These are phyloP conservation scores for Hypoxylon lienhwacheense DNA, from an alignment of 495 filamentous ascomycete species.

Conservation along the genomic window DNA sequence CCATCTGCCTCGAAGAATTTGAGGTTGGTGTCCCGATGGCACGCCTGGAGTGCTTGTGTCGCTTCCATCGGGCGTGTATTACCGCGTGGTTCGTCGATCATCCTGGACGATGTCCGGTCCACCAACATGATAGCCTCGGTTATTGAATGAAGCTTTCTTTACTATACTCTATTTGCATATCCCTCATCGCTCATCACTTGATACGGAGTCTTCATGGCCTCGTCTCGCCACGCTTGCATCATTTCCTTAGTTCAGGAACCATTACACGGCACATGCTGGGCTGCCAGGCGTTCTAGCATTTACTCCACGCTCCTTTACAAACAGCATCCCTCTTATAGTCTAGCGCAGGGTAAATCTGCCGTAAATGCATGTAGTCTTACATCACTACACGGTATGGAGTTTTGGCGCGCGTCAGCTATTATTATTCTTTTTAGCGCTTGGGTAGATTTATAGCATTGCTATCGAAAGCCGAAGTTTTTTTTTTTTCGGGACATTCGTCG, in stretches of 20 bases:
- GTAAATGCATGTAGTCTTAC: conserved; percentile 20
- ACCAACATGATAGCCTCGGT: conserved; percentile 56
- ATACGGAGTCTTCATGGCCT: not conserved
- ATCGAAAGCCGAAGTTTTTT: not conserved
- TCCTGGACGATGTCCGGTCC: conserved; percentile 58
- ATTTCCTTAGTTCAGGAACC: not conserved
- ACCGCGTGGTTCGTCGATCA: conserved; percentile 55
- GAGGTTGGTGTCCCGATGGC: conserved; percentile 80
- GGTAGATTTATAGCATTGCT: conserved; percentile 29
- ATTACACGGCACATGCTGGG: too few species aligned
- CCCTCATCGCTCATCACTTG: not conserved
- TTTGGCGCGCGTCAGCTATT: conserved; percentile 4
- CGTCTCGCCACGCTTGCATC: conserved; percentile 1
- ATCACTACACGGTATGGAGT: conserved; percentile 27
- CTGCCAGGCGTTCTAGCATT: conserved; percentile 1
- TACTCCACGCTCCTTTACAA: conserved; percentile 21
- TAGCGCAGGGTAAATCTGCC: conserved; percentile 2
- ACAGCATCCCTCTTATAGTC: conserved; percentile 15
- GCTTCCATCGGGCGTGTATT: conserved; percentile 79
- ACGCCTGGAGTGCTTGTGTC: conserved; percentile 87
- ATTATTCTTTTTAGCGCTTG: conserved; percentile 14
- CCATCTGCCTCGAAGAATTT: conserved; percentile 96
- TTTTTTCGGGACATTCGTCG: not conserved
- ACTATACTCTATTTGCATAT: not conserved
- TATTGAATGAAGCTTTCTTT: conserved; percentile 34